A percentile compares a stretch with the other conserved stretches of the same genome.
Evolutionary conservation across 2,329 filamentous ascomycete genomes (phyloP).

Genomic region (Exophiala spinifera): DNA sequence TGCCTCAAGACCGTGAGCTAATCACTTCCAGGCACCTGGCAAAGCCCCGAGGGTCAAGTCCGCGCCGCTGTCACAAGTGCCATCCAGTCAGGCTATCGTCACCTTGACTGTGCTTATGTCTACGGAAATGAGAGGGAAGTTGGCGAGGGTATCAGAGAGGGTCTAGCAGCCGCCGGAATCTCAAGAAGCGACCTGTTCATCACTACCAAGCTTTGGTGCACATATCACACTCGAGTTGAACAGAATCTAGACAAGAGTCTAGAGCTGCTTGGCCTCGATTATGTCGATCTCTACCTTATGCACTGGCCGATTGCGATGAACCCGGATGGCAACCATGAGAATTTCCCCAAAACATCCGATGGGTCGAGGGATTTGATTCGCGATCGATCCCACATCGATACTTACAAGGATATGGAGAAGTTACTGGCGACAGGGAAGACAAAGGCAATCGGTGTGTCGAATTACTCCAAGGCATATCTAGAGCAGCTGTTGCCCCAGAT

Average conservation of each 20-base stretch:
- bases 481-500: conserved; percentile 47
- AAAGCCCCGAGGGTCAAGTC: conserved; percentile 49
- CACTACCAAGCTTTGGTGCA: conserved; percentile 69
- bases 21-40: conserved; percentile 54
- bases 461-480: conserved; percentile 50
- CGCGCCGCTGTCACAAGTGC: conserved; percentile 48
- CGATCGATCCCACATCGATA: conserved; percentile 29
- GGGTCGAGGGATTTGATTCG: conserved; percentile 50
- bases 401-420: conserved; percentile 53
- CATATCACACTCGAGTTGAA: conserved; percentile 61
- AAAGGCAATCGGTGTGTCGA: conserved; percentile 53
- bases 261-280: conserved; percentile 61
- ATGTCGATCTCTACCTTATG: conserved; percentile 69
- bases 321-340: conserved; percentile 45
- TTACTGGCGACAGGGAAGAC: conserved; percentile 42
- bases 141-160: conserved; percentile 55
- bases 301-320: conserved; percentile 60
- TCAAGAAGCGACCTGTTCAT: conserved; percentile 65
- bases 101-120: conserved; percentile 44
- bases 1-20: no score
- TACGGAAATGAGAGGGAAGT: conserved; percentile 64
- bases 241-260: conserved; percentile 60
- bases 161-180: conserved; percentile 56
- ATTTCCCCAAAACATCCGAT: conserved; percentile 40
- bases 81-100: conserved; percentile 36